Evolutionary conservation across 345 rosid species (phyloP), one percentile per base, ranked within the genome.

Genomic region (Viola odorata): DNA sequence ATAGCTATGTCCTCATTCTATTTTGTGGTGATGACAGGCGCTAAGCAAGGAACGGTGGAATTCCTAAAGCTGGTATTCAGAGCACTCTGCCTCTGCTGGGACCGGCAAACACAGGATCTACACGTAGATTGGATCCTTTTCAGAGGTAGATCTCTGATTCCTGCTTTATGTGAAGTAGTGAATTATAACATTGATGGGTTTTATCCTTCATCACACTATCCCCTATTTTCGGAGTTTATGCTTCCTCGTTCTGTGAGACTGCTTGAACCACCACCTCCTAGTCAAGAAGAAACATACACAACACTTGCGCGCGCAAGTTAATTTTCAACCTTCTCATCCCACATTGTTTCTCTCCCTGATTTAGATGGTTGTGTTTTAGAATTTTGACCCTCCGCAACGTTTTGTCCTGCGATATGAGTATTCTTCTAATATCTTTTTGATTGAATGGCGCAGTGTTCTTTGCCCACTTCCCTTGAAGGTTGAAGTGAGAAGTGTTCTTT

Each of bases 81-180:
- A 76, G 99, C 97, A 0, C 77, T 94, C 52, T 94, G 99, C 79
- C 97, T 94, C 74, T 94, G 99, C 69, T 94, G 99, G 97, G 99
- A 90, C 67, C 85, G 96, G 41, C 99, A 94, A 69, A 94, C 96
- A 3, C 99, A 90, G 74, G 98, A 89, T 77, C 82, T 92, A 37
- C 97, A 92, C 72, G 69, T 77, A 9, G 98, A 92, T 66, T 92
- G 98, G 97, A 77, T 87, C 68, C 91, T 92, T 57, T 94, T 85
- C 80, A 77, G 96, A 65, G 99, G 97, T 55, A 82, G 99, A 74
- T 86, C 99, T 67, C 66, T 94, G 71, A 76, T 83, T 67, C 99
- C 97, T 9, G 79, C 77, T 53, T 67, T 78, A 48, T 86, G 91
- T 17, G 89, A 90, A 81, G 87, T 94, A 60, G 92, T 90, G 63